Evolutionary conservation across 257 asterid species (phyloP).

Genomic region (Buddleja alternifolia): DNA sequence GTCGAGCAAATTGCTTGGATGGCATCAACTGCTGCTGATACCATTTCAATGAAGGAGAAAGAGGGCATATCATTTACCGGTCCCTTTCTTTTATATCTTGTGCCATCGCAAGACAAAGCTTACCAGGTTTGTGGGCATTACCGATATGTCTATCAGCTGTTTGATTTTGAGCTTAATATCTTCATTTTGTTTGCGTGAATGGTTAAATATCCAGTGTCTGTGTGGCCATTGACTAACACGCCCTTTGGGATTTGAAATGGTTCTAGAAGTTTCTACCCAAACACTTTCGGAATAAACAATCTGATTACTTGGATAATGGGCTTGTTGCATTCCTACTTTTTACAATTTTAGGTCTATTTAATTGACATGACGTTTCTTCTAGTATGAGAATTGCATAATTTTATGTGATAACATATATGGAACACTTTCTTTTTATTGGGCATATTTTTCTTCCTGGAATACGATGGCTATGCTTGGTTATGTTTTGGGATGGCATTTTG

Average conservation of each 20-base stretch:
- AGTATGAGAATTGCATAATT: background rate
- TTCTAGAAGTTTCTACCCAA: background rate
- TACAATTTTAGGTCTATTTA: background rate
- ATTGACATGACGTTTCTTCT: background rate
- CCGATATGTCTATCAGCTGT: background rate
- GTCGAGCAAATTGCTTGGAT: constrained; percentile 86
- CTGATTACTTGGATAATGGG: background rate
- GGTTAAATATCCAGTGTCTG: background rate
- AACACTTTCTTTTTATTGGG: background rate
- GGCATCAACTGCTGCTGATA: constrained; percentile 80
- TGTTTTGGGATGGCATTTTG: too few species aligned
- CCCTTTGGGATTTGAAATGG: background rate
- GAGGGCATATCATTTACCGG: constrained; percentile 58
- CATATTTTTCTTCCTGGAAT: background rate
- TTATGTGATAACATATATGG: background rate
- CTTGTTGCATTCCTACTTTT: background rate
- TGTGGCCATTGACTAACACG: background rate
- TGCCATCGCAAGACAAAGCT: constrained; percentile 84
- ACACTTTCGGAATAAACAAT: background rate
- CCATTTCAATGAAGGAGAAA: constrained; percentile 73
- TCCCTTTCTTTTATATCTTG: constrained; percentile 78
- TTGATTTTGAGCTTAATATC: background rate
- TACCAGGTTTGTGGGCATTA: constrained; percentile 53
- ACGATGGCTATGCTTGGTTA: too few species aligned
- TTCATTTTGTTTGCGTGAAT: background rate